Percentiles rank a stretch among this genome's conserved stretches.
phyloP scores from a whole-genome alignment of 495 filamentous ascomycete species.

The Diplogelasinospora grovesii region DNA sequence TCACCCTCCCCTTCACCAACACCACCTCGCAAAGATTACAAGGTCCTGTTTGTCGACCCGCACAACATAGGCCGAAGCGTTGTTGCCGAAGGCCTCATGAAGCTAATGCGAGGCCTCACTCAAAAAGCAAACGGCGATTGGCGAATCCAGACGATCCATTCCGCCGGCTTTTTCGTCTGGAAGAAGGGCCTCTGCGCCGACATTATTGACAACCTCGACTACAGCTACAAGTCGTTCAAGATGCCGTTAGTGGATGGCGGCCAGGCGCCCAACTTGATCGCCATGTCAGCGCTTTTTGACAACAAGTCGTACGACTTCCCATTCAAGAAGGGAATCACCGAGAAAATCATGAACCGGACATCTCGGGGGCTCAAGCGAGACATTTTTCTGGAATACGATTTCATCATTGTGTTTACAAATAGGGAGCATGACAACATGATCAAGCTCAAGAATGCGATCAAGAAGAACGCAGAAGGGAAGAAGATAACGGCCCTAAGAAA shows the following conservation, averaged over 20 bases:
- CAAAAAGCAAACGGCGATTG: constrained; percentile 5
- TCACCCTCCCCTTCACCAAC: constrained; percentile 2
- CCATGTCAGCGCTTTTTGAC: constrained; percentile 16
- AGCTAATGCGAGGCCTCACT: constrained; percentile 13
- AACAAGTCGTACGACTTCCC: constrained; percentile 16
- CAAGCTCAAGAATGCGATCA: constrained; percentile 15
- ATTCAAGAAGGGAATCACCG: constrained; percentile 11
- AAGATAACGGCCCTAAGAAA: background rate
- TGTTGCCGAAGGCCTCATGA: constrained; percentile 15
- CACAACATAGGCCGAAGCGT: constrained; percentile 16
- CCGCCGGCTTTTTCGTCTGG: constrained; percentile 22
- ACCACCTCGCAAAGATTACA: constrained; percentile 8
- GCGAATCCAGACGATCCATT: constrained; percentile 11
- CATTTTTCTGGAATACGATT: constrained; percentile 16
- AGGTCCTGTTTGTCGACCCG: constrained; percentile 21
- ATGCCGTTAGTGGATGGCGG: constrained; percentile 8
- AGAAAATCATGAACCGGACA: background rate
- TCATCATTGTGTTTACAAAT: constrained; percentile 17
- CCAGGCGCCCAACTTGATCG: background rate
- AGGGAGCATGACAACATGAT: constrained; percentile 21
- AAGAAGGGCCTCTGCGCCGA: constrained; percentile 4
- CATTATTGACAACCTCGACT: constrained; percentile 14
- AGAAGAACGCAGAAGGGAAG: background rate
- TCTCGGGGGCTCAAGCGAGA: constrained; percentile 9
- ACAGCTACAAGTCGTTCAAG: constrained; percentile 11